Evolutionary conservation across 345 rosid genomes (phyloP).

Genomic region (Eucalyptus curtisii): DNA sequence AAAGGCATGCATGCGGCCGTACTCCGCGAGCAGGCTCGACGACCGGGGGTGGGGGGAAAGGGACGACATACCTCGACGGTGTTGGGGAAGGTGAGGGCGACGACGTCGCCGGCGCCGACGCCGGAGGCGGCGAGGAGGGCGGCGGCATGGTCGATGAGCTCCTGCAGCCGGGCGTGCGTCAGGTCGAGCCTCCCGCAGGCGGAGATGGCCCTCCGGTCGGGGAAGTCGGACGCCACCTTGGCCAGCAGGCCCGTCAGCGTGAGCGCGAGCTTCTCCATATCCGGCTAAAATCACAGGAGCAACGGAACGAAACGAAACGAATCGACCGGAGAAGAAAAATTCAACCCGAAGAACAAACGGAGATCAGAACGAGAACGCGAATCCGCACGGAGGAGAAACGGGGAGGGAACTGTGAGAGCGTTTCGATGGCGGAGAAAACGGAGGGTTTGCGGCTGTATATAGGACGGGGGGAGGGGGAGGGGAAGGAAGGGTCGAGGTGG

Average conservation of each 20-base stretch:
- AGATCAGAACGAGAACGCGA: background rate
- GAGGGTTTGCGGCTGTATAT: background rate
- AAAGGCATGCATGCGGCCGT: background rate
- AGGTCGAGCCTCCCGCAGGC: constrained; percentile 30
- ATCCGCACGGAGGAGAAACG: background rate
- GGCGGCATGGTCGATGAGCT: constrained; percentile 43
- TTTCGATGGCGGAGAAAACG: background rate
- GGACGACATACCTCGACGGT: constrained; percentile 43
- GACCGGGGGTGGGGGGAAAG: background rate
- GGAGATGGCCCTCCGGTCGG: constrained; percentile 25
- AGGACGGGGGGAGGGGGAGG: background rate
- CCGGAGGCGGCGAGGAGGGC: constrained; percentile 39
- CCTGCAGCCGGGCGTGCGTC: constrained; percentile 21
- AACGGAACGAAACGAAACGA: background rate
- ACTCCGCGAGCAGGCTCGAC: background rate
- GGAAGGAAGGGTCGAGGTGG: background rate
- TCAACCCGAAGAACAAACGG: background rate
- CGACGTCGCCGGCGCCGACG: constrained; percentile 38
- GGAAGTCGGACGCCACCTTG: constrained; percentile 29
- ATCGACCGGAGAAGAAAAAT: too few species aligned
- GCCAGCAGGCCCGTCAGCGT: constrained; percentile 35
- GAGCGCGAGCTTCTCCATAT: constrained; percentile 21
- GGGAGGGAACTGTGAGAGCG: too few species aligned
- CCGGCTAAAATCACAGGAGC: background rate
- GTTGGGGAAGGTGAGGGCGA: constrained; percentile 61